These are phyloP conservation scores for Madurella fahalii DNA, from an alignment of 2,329 filamentous ascomycete species.

Conservation along the genomic window DNA sequence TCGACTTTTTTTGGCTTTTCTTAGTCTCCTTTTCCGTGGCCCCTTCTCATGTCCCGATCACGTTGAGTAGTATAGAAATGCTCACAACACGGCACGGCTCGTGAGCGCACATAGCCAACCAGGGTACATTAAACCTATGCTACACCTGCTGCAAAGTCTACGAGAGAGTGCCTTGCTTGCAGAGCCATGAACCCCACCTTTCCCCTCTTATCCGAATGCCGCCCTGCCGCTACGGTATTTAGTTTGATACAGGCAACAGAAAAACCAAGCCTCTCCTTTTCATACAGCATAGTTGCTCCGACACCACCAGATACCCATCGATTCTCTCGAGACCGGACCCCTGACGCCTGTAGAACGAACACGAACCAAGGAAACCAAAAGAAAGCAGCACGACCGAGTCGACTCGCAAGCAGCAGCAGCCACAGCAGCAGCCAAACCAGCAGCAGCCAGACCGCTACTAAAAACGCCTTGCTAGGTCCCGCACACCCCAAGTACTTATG, in stretches of 20 bases:
- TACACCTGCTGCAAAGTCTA: not conserved
- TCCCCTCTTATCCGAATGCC: not conserved
- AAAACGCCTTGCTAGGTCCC: not conserved
- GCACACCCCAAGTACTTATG: constrained; percentile 32
- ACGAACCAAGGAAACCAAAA: constrained; percentile 7
- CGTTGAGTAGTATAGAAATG: no score
- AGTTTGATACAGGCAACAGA: not conserved
- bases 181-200: not conserved
- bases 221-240: not conserved
- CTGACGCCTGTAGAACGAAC: constrained; percentile 17
- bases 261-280: constrained; percentile 11
- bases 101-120: no score
- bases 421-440: not conserved
- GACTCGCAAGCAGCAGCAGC: not conserved
- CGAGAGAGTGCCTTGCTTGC: not conserved
- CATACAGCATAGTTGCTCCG: constrained; percentile 17
- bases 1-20: constrained; percentile 12
- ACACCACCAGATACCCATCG: constrained; percentile 15
- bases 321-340: constrained; percentile 5
- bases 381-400: not conserved
- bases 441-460: not conserved
- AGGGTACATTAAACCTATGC: not conserved
- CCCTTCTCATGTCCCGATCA: not conserved
- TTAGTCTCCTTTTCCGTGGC: not conserved
- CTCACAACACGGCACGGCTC: no score